These are phyloP conservation scores for Aspergillus udagawae DNA, from an alignment of 2,329 filamentous ascomycete species.

Conservation along the genomic window DNA sequence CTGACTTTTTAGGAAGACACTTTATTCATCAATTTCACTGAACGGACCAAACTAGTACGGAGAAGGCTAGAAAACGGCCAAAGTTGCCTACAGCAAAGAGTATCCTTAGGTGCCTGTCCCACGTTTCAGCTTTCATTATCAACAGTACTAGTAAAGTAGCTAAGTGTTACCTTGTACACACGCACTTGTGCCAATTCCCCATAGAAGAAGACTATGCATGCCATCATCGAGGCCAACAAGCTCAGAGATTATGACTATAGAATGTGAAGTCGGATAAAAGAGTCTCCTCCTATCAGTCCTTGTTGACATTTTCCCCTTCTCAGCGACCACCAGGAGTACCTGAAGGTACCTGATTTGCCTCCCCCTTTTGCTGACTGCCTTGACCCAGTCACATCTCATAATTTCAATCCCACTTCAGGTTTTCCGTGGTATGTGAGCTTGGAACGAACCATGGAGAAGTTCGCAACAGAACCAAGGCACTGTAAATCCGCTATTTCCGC, in stretches of 20 bases:
- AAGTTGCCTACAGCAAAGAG: not conserved
- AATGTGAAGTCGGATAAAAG: not conserved
- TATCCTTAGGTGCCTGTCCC: too few relatives aligned
- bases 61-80: not conserved
- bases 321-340: not conserved
- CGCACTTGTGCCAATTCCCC: not conserved
- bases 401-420: slow-evolving; percentile 7
- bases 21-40: not conserved
- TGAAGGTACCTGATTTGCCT: slow-evolving; percentile 5
- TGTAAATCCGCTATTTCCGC: not conserved
- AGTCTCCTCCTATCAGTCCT: not conserved
- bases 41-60: not conserved
- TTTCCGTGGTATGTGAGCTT: slow-evolving; percentile 14
- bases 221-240: not conserved
- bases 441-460: slow-evolving; percentile 2
- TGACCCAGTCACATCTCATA: slow-evolving; percentile 7
- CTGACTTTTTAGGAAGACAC: not conserved
- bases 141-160: too few relatives aligned
- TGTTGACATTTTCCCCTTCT: slow-evolving; percentile 6
- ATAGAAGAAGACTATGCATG: not conserved
- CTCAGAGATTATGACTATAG: not conserved
- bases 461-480: not conserved
- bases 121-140: too few relatives aligned
- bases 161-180: not conserved
- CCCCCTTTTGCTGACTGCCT: slow-evolving; percentile 8